Evolutionary conservation across 768 basidiomycete species (phyloP).

Genomic region (Agrocybe praecox): DNA sequence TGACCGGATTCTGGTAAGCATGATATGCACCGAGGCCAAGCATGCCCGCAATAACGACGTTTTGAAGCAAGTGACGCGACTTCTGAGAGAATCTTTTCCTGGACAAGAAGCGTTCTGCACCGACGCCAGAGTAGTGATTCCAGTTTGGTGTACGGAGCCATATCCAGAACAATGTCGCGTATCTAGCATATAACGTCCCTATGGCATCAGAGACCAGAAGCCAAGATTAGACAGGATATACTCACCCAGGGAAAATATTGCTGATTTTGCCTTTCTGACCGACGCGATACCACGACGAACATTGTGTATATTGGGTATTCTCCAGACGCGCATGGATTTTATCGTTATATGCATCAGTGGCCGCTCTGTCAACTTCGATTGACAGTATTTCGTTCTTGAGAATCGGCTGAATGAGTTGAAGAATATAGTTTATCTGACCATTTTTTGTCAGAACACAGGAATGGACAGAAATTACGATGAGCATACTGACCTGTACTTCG

Average conservation of each 20-base stretch:
- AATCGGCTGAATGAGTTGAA: slow-evolving; percentile 43
- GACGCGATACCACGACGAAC: slow-evolving; percentile 42
- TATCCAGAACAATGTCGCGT: slow-evolving; percentile 31
- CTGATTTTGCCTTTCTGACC: slow-evolving; percentile 36
- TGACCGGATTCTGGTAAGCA: neutral
- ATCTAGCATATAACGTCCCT: slow-evolving; percentile 3
- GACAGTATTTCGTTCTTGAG: slow-evolving; percentile 30
- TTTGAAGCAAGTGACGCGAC: neutral
- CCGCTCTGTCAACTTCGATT: slow-evolving; percentile 34
- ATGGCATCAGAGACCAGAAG: neutral
- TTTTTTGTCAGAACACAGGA: too few relatives aligned
- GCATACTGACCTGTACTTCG: slow-evolving; percentile 39
- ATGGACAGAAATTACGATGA: neutral
- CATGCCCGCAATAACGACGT: neutral
- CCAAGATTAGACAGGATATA: slow-evolving; percentile 2
- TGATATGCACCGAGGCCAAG: neutral
- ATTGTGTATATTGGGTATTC: slow-evolving; percentile 34
- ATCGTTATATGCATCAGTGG: slow-evolving; percentile 39
- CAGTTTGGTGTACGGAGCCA: slow-evolving; percentile 35
- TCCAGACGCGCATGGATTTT: slow-evolving; percentile 35
- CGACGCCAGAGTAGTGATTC: slow-evolving; percentile 26
- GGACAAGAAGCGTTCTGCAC: slow-evolving; percentile 1
- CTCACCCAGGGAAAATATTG: slow-evolving; percentile 40
- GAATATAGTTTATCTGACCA: slow-evolving; percentile 41
- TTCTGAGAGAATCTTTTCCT: neutral